These are phyloP conservation scores for Litsea cubeba DNA, from an alignment of 164 flowering plant genomes.

Conservation along the genomic window DNA sequence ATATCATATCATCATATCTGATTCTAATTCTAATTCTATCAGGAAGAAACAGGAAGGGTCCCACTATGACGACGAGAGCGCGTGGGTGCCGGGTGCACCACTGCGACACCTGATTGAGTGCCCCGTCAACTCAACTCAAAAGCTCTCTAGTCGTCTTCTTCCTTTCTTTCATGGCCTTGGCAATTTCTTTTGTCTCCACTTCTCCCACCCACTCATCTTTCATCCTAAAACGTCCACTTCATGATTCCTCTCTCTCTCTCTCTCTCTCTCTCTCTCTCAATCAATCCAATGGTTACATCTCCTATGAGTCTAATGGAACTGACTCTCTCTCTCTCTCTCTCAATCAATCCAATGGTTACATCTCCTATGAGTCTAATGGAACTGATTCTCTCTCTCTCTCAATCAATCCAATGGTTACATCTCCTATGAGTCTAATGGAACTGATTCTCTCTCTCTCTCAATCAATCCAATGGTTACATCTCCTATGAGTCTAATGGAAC, in stretches of 20 bases:
- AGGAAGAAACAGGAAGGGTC: not conserved
- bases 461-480: no score
- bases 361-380: no score
- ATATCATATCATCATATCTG: no score
- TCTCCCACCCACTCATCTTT: not conserved
- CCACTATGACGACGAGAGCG: constrained; percentile 9
- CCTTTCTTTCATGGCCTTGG: not conserved
- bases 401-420: no score
- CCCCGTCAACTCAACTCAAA: constrained; percentile 26
- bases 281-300: no score
- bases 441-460: not conserved
- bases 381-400: not conserved
- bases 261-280: not conserved
- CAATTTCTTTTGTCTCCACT: no score
- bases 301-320: no score
- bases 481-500: no score
- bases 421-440: no score
- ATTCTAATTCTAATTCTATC: not conserved
- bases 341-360: no score
- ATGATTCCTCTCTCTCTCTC: not conserved
- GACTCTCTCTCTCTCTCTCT: not conserved
- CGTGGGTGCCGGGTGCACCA: constrained; percentile 28
- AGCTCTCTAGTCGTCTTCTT: not conserved
- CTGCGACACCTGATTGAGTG: constrained; percentile 14
- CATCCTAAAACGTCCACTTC: not conserved